Conservation (phyloP, 1,284 basidiomycete genomes). For the Cryptococcus deneoformans region DNA sequence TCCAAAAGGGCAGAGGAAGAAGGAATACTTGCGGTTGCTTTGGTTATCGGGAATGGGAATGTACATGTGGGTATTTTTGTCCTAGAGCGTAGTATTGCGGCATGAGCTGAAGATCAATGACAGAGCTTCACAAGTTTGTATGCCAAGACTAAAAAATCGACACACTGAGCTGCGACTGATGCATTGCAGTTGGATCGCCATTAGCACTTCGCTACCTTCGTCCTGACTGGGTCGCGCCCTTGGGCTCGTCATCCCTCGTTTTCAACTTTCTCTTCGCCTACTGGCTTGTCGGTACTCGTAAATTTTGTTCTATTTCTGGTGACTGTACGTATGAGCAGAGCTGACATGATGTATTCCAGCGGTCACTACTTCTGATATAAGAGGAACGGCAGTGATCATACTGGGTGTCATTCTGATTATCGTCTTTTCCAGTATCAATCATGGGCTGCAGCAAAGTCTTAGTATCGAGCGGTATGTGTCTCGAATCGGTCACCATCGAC, state of each 20-base stretch:
- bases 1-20: conserved; percentile 39
- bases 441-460: conserved; percentile 45
- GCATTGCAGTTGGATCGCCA: conserved; percentile 44
- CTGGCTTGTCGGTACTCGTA: conserved; percentile 50
- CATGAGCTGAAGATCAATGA: conserved; percentile 6
- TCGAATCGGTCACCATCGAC: background rate
- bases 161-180: background rate
- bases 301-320: conserved; percentile 11
- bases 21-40: conserved; percentile 44
- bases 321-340: background rate
- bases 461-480: conserved; percentile 53
- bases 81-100: background rate
- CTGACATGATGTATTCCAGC: conserved; percentile 24
- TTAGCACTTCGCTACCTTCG: conserved; percentile 48
- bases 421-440: conserved; percentile 50
- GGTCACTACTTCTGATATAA: conserved; percentile 47
- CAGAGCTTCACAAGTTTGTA: conserved; percentile 48
- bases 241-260: conserved; percentile 45
- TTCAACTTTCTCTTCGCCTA: conserved; percentile 52
- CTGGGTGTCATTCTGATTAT: conserved; percentile 50
- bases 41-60: conserved; percentile 50
- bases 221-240: conserved; percentile 51
- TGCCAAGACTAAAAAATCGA: conserved; percentile 3
- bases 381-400: conserved; percentile 48
- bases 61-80: conserved; percentile 42